Conservation (phyloP, 805 yeast genomes). For the Pichia gijzeniarum region DNA sequence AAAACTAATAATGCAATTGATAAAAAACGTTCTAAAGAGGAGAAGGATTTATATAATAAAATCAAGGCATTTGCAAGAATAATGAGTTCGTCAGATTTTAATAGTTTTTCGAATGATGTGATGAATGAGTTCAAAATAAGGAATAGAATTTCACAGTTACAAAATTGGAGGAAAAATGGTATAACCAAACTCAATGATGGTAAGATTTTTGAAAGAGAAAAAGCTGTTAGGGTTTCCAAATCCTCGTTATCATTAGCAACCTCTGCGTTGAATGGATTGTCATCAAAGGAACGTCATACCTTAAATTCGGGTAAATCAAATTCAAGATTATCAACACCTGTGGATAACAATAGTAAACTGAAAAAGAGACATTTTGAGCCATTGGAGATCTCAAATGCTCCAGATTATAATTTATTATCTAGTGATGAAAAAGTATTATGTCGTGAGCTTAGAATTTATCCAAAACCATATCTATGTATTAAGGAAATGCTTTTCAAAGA, state of each 20-base stretch:
- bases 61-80: constrained; percentile 77
- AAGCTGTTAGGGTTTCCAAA: constrained; percentile 49
- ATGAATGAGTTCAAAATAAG: constrained; percentile 73
- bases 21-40: constrained; percentile 83
- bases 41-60: constrained; percentile 69
- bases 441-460: constrained; percentile 73
- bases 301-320: constrained; percentile 26
- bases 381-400: constrained; percentile 66
- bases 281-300: constrained; percentile 27
- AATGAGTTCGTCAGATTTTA: constrained; percentile 77
- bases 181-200: constrained; percentile 81
- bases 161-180: constrained; percentile 90
- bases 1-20: constrained; percentile 75
- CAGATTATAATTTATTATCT: constrained; percentile 76
- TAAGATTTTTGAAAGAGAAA: constrained; percentile 80
- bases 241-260: constrained; percentile 13
- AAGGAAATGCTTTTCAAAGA: constrained; percentile 87
- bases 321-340: constrained; percentile 27
- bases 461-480: constrained; percentile 90
- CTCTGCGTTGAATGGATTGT: constrained; percentile 13
- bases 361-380: constrained; percentile 37
- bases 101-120: constrained; percentile 64
- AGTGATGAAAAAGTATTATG: constrained; percentile 87
- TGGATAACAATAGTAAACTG: constrained; percentile 9
- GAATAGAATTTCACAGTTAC: constrained; percentile 78